phyloP scores from a whole-genome alignment of 2,329 filamentous ascomycete species.

The Thielaviopsis populi region DNA sequence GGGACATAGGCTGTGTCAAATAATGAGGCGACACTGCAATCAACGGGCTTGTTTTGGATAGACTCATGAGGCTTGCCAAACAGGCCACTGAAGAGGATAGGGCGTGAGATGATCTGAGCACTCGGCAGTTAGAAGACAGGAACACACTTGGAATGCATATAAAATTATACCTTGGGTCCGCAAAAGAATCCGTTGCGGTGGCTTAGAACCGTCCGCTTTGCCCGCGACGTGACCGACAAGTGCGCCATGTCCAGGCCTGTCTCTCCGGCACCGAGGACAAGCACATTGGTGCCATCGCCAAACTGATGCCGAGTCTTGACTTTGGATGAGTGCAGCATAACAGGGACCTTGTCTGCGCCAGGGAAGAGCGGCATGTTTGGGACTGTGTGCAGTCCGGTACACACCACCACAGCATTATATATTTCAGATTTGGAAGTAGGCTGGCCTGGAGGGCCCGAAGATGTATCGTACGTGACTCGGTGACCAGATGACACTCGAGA shows the following conservation, averaged over 20 bases:
- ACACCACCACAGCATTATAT: conserved; percentile 33
- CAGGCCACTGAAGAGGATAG: conserved; percentile 7
- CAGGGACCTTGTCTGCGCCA: conserved; percentile 23
- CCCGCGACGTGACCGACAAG: conserved; percentile 30
- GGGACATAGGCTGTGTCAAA: conserved; percentile 39
- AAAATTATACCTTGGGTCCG: conserved; percentile 26
- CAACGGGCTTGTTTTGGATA: conserved; percentile 31
- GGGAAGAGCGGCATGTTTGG: conserved; percentile 27
- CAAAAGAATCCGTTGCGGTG: conserved; percentile 33
- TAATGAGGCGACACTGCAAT: conserved; percentile 32
- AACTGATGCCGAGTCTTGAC: conserved; percentile 31
- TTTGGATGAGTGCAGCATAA: conserved; percentile 30
- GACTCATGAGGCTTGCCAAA: not conserved
- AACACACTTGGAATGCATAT: too few species aligned
- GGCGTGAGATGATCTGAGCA: conserved; percentile 6
- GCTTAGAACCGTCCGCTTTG: conserved; percentile 29
- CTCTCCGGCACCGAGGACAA: conserved; percentile 32
- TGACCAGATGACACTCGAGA: conserved; percentile 1
- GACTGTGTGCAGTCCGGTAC: conserved; percentile 30
- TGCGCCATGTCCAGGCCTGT: conserved; percentile 32
- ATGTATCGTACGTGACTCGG: not conserved
- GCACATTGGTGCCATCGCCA: conserved; percentile 26
- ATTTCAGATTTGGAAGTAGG: not conserved
- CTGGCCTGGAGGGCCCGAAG: conserved; percentile 17
- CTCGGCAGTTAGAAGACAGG: not conserved